Evolutionary conservation across 2,329 filamentous ascomycete species (phyloP), one percentile per base, ranked within the genome.

Genomic region (Elsinoe batatas): DNA sequence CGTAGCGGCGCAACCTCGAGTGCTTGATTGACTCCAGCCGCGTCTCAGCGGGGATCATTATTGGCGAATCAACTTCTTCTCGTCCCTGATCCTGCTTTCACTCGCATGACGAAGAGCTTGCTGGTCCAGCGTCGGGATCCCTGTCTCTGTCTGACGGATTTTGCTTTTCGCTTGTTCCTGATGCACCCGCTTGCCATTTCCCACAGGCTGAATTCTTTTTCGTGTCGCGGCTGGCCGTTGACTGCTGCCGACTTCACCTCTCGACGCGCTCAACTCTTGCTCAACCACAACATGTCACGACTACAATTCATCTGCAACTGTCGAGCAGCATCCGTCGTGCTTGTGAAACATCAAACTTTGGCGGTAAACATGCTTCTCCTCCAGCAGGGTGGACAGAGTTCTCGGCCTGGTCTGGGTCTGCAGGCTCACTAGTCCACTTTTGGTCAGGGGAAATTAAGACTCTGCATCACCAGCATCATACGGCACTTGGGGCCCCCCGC

Each of bases 381-480:
- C 17, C 8, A 17, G n/a, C 47, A 51, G 18, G 13, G 47, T 15
- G 17, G 47, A 49, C 44, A 42, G 17, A 38, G 15, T 30, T 47
- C 20, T 20, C 22, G 53, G 20, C 42, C 40, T 35, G 53, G 53
- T 47, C 53, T 37, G 26, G 38, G 53, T 20, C 38, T 36, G 53
- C 42, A 37, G 22, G 36, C 18, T 15, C 40, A 30, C 53, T 55
- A 55, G 53, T 18, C 53, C n/a, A 10, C 17, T 36, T 55, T 20
- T 42, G 53, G 53, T 36, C 53, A 55, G 53, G 53, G 53, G 53
- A 55, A 55, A 55, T 55, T 42, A 40, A 30, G 22, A 46, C n/a
- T 55, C 30, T 55, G 53, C 53, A 55, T 8, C 26, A 47, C 40
- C 37, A 46, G 37, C 40, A n/a, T 42, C 36, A 44, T 42, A 17